Evolutionary conservation across 2,329 filamentous ascomycete species (phyloP).

Genomic region (Leptographium flavum): DNA sequence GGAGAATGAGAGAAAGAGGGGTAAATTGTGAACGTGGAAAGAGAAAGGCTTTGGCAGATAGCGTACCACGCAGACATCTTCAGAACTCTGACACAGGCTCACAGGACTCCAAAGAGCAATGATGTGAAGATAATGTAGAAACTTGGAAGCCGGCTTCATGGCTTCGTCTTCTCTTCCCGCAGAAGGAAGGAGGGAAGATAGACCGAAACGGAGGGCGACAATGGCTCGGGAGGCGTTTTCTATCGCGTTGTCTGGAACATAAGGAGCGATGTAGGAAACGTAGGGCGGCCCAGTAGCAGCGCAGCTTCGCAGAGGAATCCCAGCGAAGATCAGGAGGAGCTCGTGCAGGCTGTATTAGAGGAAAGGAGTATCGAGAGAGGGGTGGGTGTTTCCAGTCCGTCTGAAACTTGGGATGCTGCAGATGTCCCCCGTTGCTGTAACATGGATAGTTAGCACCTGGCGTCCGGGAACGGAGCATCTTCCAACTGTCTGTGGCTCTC

Average conservation of each 20-base stretch:
- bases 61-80: conserved; percentile 41
- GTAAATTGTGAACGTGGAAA: background rate
- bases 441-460: no score
- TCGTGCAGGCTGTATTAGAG: no score
- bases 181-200: background rate
- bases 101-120: conserved; percentile 39
- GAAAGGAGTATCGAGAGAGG: no score
- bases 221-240: background rate
- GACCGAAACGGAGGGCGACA: background rate
- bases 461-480: no score
- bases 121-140: conserved; percentile 37
- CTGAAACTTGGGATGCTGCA: no score
- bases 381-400: no score
- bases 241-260: background rate
- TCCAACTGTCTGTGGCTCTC: no score
- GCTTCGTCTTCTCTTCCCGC: conserved; percentile 5
- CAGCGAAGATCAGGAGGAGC: background rate
- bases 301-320: background rate
- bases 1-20: conserved; percentile 3
- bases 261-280: background rate
- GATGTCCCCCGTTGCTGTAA: no score
- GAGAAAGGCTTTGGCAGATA: conserved; percentile 10
- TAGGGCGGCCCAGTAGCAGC: background rate
- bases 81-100: conserved; percentile 28
- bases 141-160: conserved; percentile 39